phyloP scores from a whole-genome alignment of 2,329 filamentous ascomycete species.

The Chalaropsis ovoidea region DNA sequence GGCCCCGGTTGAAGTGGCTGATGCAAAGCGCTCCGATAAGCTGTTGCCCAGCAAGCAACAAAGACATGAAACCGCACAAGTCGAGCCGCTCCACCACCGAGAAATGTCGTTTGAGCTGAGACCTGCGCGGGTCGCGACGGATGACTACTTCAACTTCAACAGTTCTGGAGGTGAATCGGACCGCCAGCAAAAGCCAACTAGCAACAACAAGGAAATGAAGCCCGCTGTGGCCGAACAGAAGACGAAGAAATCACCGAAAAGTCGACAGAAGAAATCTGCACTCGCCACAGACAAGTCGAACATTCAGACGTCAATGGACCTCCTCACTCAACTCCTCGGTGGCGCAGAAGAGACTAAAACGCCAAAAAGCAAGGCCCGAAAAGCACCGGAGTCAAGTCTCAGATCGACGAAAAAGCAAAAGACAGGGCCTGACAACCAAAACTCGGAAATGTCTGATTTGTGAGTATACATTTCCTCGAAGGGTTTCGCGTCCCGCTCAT shows the following conservation, averaged over 20 bases:
- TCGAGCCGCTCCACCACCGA: neutral
- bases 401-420: slow-evolving; percentile 19
- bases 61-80: no score
- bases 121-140: neutral
- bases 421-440: neutral
- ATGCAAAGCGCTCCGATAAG: neutral
- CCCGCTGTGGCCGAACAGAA: neutral
- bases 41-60: neutral
- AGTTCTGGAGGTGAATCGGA: neutral
- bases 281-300: neutral
- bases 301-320: neutral
- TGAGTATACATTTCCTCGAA: neutral
- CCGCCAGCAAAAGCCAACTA: neutral
- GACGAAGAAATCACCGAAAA: neutral
- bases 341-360: neutral
- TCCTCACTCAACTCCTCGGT: slow-evolving; percentile 8
- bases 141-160: neutral
- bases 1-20: neutral
- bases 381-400: neutral
- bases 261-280: neutral
- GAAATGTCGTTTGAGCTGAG: neutral
- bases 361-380: neutral
- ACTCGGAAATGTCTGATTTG: slow-evolving; percentile 1
- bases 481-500: neutral
- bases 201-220: neutral